Conservation (phyloP, 192 early-diverging fungal species). For the Coemansia sp. region DNA sequence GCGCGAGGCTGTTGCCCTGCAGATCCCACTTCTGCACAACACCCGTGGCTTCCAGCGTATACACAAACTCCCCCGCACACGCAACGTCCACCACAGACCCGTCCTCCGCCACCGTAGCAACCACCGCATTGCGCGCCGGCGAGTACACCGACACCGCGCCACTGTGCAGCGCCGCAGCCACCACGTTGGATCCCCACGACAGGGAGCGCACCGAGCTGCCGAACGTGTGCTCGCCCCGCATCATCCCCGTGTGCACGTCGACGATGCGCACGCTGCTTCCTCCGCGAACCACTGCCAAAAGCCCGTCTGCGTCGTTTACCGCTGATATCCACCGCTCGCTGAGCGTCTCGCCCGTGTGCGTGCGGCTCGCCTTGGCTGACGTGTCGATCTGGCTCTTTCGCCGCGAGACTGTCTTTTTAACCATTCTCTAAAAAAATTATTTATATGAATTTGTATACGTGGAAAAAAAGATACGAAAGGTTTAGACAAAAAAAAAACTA, state of each 20-base stretch:
- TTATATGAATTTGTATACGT: background rate
- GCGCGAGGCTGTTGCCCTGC: background rate
- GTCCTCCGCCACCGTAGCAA: conserved; percentile 8
- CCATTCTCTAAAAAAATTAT: conserved; percentile 17
- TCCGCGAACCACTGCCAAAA: conserved; percentile 40
- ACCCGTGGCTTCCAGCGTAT: conserved; percentile 29
- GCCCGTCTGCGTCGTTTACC: conserved; percentile 22
- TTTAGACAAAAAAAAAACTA: background rate
- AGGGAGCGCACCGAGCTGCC: conserved; percentile 5
- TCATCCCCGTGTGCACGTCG: conserved; percentile 41
- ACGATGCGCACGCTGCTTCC: conserved; percentile 41
- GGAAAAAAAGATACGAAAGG: background rate
- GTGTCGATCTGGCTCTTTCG: conserved; percentile 21
- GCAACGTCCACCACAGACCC: background rate
- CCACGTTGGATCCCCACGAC: conserved; percentile 22
- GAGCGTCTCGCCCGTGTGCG: background rate
- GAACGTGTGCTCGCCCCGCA: conserved; percentile 38
- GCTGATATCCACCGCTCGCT: conserved; percentile 32
- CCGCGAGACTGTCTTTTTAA: conserved; percentile 36
- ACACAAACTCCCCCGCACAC: conserved; percentile 3
- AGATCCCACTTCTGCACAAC: conserved; percentile 38
- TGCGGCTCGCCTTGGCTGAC: conserved; percentile 2
- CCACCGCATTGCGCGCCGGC: conserved; percentile 38
- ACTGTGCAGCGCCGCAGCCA: conserved; percentile 26
- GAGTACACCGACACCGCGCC: conserved; percentile 41